Evolutionary conservation across 345 rosid genomes (phyloP), one percentile per base, ranked within the genome.

Genomic region (Triadica sebifera): DNA sequence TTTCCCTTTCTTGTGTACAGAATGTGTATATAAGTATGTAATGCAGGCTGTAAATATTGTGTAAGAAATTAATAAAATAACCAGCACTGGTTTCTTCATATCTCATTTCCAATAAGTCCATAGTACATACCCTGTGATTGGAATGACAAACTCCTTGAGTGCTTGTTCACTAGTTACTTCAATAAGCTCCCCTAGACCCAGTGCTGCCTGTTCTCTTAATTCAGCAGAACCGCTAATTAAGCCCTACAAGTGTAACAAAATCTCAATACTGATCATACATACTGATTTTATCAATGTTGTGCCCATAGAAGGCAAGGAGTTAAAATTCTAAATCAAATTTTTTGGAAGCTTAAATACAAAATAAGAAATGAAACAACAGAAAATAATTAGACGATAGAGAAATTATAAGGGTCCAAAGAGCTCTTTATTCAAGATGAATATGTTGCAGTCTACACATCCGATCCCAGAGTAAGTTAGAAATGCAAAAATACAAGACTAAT

Each of bases 181-280:
- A 79, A 95, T 85, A 69, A 95, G 96, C 86, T 95, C 98, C 71
- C 99, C 99, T 67, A 95, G 96, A 79, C 99, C 98, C 72, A 93
- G 71, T 15, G 99, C 98, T 56, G 99, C 99, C 84, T 93, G 99
- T 87, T 93, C 97, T 80, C 98, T 86, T 73, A 93, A 69, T 62
- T 95, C 99, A 5, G 98, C 93, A 65, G 98, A 93, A 70, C 98
- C 97, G 79, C 97, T 91, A 37, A 85, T 82, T 70, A 95, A 86
- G 73, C 98, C 98, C 99, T 95, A 81, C 29, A 75, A 22, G 61
- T 47, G 65, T 53, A 78, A 72, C 15, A 61, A 16, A 65, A 62
- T 22, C 70, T 71, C 51, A 75, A 59, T 76, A n/a, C n/a, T n/a
- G n/a, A n/a, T n/a, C 3, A 65, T 69, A 1, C 11, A 51, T 45